Conservation (phyloP, 1,284 basidiomycete genomes). For the Tylopilus sp. region DNA sequence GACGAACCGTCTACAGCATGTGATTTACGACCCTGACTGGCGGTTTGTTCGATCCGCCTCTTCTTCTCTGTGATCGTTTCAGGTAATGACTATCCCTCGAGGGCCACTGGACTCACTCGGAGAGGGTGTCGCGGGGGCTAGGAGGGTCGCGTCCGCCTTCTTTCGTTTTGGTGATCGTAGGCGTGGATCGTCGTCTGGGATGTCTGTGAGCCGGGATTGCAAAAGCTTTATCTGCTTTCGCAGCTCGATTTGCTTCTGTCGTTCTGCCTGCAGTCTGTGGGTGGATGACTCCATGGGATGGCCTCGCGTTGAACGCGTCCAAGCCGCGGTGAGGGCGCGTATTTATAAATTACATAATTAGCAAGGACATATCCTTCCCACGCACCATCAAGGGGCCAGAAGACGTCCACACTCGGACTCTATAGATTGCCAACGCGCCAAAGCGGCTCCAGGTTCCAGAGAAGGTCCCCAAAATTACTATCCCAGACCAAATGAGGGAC, state of each 20-base stretch:
- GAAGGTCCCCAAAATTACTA: conserved; percentile 7
- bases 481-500: conserved; percentile 4
- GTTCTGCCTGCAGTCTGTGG: conserved; percentile 28
- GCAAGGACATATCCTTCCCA: conserved; percentile 13
- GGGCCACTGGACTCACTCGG: conserved; percentile 52
- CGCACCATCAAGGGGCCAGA: conserved; percentile 5
- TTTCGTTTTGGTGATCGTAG: conserved; percentile 52
- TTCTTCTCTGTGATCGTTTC: conserved; percentile 46
- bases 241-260: conserved; percentile 38
- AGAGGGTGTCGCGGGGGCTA: conserved; percentile 69
- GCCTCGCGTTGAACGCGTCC: conserved; percentile 20
- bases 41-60: conserved; percentile 28
- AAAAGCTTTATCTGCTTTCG: conserved; percentile 44
- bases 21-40: conserved; percentile 21
- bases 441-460: conserved; percentile 4
- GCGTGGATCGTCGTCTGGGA: conserved; percentile 27
- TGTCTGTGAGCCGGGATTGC: conserved; percentile 43
- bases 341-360: conserved; percentile 25
- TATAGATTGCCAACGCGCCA: conserved; percentile 8
- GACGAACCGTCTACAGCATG: conserved; percentile 6
- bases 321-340: conserved; percentile 19
- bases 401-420: conserved; percentile 13
- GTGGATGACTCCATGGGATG: conserved; percentile 38
- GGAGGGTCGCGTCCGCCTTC: conserved; percentile 39
- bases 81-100: conserved; percentile 13